A percentile compares a stretch with the other conserved stretches of the same genome.
Evolutionary conservation across 495 filamentous ascomycete species (phyloP).

Genomic region (Aspergillus kassunensis): DNA sequence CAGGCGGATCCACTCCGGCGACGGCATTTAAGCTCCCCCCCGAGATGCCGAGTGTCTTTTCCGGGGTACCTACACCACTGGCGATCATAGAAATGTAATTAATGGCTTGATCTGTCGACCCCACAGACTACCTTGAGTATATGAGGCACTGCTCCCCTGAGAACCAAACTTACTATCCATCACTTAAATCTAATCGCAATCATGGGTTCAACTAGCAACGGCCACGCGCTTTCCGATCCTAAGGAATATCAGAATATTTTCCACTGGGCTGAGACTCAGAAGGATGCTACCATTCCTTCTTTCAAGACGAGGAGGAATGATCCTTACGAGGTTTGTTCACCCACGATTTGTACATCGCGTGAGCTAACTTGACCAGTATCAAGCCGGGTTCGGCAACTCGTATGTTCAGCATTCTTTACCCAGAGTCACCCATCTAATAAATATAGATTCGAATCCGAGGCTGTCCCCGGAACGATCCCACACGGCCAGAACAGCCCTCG

Average conservation of each 20-base stretch:
- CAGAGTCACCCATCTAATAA: slow-evolving; percentile 27
- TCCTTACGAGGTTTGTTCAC: slow-evolving; percentile 48
- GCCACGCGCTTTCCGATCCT: slow-evolving; percentile 25
- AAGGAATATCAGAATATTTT: slow-evolving; percentile 54
- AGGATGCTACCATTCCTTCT: slow-evolving; percentile 45
- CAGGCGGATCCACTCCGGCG: slow-evolving; percentile 6
- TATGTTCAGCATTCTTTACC: slow-evolving; percentile 27
- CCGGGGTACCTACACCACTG: no score
- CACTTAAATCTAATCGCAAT: no score
- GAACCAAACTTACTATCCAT: no score
- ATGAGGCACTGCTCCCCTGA: neutral
- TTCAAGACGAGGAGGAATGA: slow-evolving; percentile 49
- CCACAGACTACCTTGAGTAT: neutral
- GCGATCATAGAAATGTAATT: no score
- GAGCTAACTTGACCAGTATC: slow-evolving; percentile 42
- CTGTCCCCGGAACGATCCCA: slow-evolving; percentile 47
- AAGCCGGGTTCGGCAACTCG: slow-evolving; percentile 51
- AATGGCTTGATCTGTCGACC: neutral
- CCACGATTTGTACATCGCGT: no score
- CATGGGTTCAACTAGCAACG: slow-evolving; percentile 29
- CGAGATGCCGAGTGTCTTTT: slow-evolving; percentile 17
- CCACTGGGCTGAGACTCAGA: slow-evolving; percentile 56
- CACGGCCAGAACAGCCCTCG: slow-evolving; percentile 46
- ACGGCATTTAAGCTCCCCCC: slow-evolving; percentile 17
- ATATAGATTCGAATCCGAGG: slow-evolving; percentile 41